Conservation (phyloP, 1,139 yeast species). For the Arxiozyma slooffiae region DNA sequence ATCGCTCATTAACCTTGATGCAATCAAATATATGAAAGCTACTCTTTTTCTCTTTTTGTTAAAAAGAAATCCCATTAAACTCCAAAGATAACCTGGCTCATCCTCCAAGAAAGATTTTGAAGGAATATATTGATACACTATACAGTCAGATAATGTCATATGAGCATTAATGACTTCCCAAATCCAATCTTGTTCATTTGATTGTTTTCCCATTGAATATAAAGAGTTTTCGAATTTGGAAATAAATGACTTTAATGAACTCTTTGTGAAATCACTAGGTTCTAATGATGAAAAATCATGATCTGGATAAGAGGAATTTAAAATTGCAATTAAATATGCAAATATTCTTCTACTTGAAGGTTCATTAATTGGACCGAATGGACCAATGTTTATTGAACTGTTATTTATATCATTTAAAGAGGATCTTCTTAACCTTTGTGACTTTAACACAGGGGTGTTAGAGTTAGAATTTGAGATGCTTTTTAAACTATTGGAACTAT, state of each 20-base stretch:
- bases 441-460: conserved; percentile 1
- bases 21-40: conserved; percentile 60
- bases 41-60: conserved; percentile 87
- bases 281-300: conserved; percentile 84
- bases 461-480: conserved; percentile 8
- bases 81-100: conserved; percentile 56
- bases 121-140: conserved; percentile 66
- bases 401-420: conserved; percentile 21
- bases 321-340: conserved; percentile 80
- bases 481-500: conserved; percentile 19
- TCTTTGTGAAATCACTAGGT: conserved; percentile 69
- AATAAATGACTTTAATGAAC: conserved; percentile 45
- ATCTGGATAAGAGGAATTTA: conserved; percentile 90
- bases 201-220: conserved; percentile 59
- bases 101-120: conserved; percentile 69
- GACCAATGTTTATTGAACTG: conserved; percentile 40
- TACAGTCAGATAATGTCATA: conserved; percentile 70
- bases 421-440: conserved; percentile 19
- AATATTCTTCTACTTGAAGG: conserved; percentile 79
- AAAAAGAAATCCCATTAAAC: conserved; percentile 83
- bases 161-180: conserved; percentile 87
- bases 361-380: conserved; percentile 87
- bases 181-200: conserved; percentile 42
- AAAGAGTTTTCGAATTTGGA: conserved; percentile 71
- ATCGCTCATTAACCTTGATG: conserved; percentile 21